Evolutionary conservation across 2,329 filamentous ascomycete genomes (phyloP).

Genomic region (Beauveria scarabaeidicola): DNA sequence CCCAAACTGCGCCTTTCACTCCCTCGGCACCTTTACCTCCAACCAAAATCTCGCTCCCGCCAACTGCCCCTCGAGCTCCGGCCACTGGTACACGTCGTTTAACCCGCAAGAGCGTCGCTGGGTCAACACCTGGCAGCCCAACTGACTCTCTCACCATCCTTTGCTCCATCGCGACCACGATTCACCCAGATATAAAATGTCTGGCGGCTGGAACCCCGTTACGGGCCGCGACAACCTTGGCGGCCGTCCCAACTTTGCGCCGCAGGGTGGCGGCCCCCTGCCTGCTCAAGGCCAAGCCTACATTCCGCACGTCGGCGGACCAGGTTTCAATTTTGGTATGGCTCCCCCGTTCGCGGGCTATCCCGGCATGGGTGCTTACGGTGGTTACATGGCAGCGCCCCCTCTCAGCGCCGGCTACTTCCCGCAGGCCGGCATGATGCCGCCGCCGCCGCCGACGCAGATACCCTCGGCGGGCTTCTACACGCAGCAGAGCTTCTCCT

Average conservation of each 20-base stretch:
- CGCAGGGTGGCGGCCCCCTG: conserved; percentile 24
- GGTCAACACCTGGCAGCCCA: conserved; percentile 29
- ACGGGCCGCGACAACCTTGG: conserved; percentile 29
- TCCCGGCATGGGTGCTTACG: conserved; percentile 20
- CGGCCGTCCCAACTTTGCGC: conserved; percentile 24
- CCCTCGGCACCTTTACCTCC: conserved; percentile 19
- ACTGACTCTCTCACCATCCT: conserved; percentile 10
- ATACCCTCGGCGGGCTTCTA: conserved; percentile 20
- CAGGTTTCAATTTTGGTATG: conserved; percentile 25
- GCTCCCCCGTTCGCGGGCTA: conserved; percentile 16
- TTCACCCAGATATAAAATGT: conserved; percentile 21
- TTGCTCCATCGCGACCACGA: not conserved
- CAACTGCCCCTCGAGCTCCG: conserved; percentile 14
- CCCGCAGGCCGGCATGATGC: not conserved
- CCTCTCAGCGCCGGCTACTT: not conserved
- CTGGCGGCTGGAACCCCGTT: conserved; percentile 32
- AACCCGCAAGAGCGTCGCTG: conserved; percentile 18
- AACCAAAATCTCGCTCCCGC: conserved; percentile 20
- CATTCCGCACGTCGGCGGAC: conserved; percentile 28
- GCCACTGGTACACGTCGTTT: conserved; percentile 28
- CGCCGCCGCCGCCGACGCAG: not conserved
- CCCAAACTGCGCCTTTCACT: conserved; percentile 11
- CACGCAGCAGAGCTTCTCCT: conserved; percentile 20
- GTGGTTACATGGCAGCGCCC: conserved; percentile 13
- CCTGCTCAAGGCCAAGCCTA: conserved; percentile 30